These are phyloP conservation scores for Starmerella apicola DNA, from an alignment of 805 yeast genomes.

Conservation along the genomic window DNA sequence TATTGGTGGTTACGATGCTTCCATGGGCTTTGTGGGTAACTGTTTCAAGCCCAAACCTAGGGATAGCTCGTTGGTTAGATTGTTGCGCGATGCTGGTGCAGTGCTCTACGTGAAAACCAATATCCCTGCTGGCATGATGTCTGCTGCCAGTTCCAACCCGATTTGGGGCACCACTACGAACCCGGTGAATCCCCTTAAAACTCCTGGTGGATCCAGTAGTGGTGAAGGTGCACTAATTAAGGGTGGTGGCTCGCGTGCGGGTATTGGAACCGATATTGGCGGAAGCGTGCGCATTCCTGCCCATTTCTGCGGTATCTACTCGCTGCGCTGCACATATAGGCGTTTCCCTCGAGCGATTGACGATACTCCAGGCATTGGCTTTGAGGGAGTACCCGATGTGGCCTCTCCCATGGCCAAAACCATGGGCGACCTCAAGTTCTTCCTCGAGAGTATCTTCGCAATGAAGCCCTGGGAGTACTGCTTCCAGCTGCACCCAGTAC, in stretches of 20 bases:
- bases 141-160: slow-evolving; percentile 42
- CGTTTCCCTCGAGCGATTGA: slow-evolving; percentile 35
- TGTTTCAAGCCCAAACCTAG: slow-evolving; percentile 32
- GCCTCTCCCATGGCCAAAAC: slow-evolving; percentile 36
- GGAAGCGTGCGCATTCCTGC: slow-evolving; percentile 46
- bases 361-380: slow-evolving; percentile 33
- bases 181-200: slow-evolving; percentile 35
- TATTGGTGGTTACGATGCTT: slow-evolving; percentile 40
- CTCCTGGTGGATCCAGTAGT: slow-evolving; percentile 43
- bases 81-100: slow-evolving; percentile 41
- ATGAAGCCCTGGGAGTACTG: slow-evolving; percentile 30
- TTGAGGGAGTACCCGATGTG: slow-evolving; percentile 33
- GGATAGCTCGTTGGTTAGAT: slow-evolving; percentile 33
- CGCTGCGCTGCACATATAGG: slow-evolving; percentile 38
- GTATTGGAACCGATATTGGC: slow-evolving; percentile 45
- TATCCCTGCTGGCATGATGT: slow-evolving; percentile 45
- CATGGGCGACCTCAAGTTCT: slow-evolving; percentile 37
- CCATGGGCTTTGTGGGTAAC: slow-evolving; percentile 37
- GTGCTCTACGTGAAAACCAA: slow-evolving; percentile 43
- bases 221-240: slow-evolving; percentile 41
- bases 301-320: slow-evolving; percentile 40
- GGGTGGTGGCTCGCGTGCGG: slow-evolving; percentile 38
- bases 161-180: slow-evolving; percentile 39
- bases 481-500: slow-evolving; percentile 36
- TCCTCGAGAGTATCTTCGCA: slow-evolving; percentile 32